phyloP scores from a whole-genome alignment of 2,329 filamentous ascomycete genomes.

The Pseudogymnoascus sp. region DNA sequence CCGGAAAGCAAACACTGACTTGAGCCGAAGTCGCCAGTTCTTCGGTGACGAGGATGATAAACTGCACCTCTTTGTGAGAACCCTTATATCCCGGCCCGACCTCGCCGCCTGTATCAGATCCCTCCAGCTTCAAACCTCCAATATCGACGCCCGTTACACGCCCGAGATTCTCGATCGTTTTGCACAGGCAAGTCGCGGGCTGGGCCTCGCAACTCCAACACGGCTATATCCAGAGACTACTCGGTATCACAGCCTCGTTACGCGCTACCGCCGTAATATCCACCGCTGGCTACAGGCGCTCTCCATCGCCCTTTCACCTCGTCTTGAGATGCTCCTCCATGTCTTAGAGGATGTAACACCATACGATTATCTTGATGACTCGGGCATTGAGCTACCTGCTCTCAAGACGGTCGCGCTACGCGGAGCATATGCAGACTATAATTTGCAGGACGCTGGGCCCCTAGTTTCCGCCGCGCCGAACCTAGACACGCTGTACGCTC shows the following conservation, averaged over 20 bases:
- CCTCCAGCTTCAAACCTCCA: not conserved
- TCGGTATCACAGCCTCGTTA: not conserved
- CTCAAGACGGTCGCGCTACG: not conserved
- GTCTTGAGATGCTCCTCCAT: not conserved
- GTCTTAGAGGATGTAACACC: not conserved
- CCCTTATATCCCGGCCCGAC: not conserved
- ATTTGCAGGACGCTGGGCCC: not conserved
- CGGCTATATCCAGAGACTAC: not conserved
- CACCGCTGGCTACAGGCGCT: not conserved
- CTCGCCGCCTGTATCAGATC: not conserved
- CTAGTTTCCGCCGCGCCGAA: not conserved
- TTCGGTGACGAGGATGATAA: not conserved
- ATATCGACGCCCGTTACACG: not conserved
- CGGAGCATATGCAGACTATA: not conserved
- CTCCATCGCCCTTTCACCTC: not conserved
- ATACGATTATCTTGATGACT: not conserved
- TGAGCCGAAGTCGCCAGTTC: not conserved
- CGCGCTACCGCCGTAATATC: not conserved
- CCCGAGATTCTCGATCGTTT: not conserved
- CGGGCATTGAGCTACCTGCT: not conserved
- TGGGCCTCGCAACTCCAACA: not conserved
- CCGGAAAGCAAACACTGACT: not conserved
- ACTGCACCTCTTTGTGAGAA: not conserved
- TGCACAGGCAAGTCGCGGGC: not conserved
- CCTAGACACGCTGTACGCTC: not conserved